Conservation (phyloP, 1,284 basidiomycete genomes). For the Moniliophthora roreri region DNA sequence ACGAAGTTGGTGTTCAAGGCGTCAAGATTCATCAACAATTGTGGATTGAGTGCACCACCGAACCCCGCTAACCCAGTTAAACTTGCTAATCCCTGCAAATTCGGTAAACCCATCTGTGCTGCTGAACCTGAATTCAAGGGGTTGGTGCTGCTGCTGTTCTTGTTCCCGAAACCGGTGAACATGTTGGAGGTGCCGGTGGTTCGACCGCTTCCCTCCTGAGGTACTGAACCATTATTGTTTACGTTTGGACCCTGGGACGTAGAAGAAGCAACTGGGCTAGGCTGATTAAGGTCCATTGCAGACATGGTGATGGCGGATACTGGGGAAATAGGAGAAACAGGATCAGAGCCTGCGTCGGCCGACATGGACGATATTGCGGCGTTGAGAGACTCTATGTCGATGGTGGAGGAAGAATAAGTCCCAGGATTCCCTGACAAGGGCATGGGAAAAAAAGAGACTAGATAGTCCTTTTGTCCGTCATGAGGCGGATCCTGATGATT, state of each 20-base stretch:
- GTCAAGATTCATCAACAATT: background rate
- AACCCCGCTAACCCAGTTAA: background rate
- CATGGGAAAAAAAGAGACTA: slow-evolving; percentile 4
- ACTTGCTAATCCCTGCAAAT: background rate
- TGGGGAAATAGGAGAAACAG: background rate
- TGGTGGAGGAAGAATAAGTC: background rate
- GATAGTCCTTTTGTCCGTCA: background rate
- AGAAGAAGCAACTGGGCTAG: background rate
- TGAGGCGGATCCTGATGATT: no score
- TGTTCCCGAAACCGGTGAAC: background rate
- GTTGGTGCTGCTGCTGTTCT: background rate
- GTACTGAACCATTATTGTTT: background rate
- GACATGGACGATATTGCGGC: background rate
- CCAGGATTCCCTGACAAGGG: background rate
- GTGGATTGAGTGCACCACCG: background rate
- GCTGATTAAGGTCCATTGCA: background rate
- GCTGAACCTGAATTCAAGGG: background rate
- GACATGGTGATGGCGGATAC: background rate
- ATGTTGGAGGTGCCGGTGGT: background rate
- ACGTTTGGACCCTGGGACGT: background rate
- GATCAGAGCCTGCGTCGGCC: background rate
- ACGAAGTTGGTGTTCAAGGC: background rate
- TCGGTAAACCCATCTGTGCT: no score
- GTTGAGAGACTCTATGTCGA: slow-evolving; percentile 3
- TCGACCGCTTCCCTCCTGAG: background rate